Evolutionary conservation across 1,284 basidiomycete genomes (phyloP).

Genomic region (Apiotrichum akiyoshidainum): DNA sequence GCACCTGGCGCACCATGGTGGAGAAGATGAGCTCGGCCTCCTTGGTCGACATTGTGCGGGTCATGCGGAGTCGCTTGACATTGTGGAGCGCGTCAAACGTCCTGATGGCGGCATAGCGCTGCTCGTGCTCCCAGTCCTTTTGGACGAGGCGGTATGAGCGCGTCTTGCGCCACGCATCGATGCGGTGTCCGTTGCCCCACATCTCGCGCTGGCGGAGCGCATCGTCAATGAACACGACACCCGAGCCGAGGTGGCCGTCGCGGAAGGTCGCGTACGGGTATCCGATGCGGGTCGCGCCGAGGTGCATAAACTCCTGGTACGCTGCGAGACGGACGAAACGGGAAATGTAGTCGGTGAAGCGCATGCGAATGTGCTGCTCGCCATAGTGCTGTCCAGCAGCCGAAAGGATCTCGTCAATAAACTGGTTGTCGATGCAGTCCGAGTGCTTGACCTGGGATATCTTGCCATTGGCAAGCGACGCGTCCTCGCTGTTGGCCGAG

Average conservation of each 20-base stretch:
- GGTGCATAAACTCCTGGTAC: conserved; percentile 70
- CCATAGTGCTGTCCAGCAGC: conserved; percentile 73
- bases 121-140: conserved; percentile 58
- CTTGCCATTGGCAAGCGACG: conserved; percentile 14
- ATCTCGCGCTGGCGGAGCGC: conserved; percentile 60
- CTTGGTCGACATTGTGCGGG: conserved; percentile 59
- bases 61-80: conserved; percentile 63
- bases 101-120: conserved; percentile 56
- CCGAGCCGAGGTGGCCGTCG: conserved; percentile 60
- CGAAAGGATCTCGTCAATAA: conserved; percentile 83
- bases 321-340: conserved; percentile 73
- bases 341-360: conserved; percentile 70
- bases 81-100: conserved; percentile 72
- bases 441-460: conserved; percentile 51
- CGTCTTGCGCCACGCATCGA: conserved; percentile 75
- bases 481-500: conserved; percentile 5
- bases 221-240: conserved; percentile 68
- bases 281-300: conserved; percentile 64
- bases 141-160: conserved; percentile 63
- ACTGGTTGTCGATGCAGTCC: conserved; percentile 72
- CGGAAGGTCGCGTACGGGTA: conserved; percentile 52
- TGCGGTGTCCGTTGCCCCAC: conserved; percentile 63
- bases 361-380: conserved; percentile 70
- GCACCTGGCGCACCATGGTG: conserved; percentile 65
- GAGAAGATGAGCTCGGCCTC: conserved; percentile 75